A percentile compares a stretch with the other conserved stretches of the same genome.
Conservation (phyloP, 371 early-diverging fungal genomes). For the Mucor circinelloides region DNA sequence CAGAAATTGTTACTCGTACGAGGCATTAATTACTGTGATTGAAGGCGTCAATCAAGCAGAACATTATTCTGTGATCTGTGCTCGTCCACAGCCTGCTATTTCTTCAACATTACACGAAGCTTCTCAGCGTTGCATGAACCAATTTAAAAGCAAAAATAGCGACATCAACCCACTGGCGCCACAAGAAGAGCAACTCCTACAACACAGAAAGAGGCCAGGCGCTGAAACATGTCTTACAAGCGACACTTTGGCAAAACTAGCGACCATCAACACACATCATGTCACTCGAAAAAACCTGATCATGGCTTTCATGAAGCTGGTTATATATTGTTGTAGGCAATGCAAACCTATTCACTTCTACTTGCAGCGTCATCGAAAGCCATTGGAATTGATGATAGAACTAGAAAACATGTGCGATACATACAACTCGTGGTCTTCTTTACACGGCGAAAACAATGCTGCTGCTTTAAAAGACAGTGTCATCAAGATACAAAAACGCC, state of each 20-base stretch:
- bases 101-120: background rate
- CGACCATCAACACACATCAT: background rate
- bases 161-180: background rate
- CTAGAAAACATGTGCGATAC: slow-evolving; percentile 8
- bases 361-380: slow-evolving; percentile 1
- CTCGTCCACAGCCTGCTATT: background rate
- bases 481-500: background rate
- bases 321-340: background rate
- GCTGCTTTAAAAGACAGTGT: background rate
- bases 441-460: background rate
- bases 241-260: background rate
- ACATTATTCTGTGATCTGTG: background rate
- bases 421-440: background rate
- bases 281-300: slow-evolving; percentile 6
- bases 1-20: slow-evolving; percentile 1
- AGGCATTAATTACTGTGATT: slow-evolving; percentile 1
- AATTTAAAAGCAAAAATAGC: background rate
- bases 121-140: background rate
- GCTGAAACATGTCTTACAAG: background rate
- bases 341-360: background rate
- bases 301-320: background rate
- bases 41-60: slow-evolving; percentile 3
- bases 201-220: too few species aligned
- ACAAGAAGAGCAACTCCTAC: background rate
- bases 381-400: slow-evolving; percentile 3